These are phyloP conservation scores for Nothomitra cinnamomea DNA, from an alignment of 2,329 filamentous ascomycete genomes.

Conservation along the genomic window DNA sequence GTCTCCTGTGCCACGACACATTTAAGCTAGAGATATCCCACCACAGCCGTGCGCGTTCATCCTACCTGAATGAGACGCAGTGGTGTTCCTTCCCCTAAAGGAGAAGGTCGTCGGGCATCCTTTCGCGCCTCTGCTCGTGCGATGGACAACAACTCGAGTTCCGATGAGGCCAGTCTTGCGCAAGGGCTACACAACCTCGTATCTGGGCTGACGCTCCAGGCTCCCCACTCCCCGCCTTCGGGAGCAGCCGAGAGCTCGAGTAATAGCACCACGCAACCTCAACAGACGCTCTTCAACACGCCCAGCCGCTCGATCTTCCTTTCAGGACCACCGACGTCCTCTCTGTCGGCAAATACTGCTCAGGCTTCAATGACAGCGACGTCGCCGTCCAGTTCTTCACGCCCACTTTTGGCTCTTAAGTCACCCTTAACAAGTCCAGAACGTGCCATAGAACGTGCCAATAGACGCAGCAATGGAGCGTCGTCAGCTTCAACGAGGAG, in stretches of 20 bases:
- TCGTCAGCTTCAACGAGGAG: background rate
- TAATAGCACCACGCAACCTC: conserved; percentile 4
- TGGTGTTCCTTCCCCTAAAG: too few relatives aligned
- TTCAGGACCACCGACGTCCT: conserved; percentile 20
- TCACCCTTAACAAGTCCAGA: conserved; percentile 8
- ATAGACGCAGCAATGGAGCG: background rate
- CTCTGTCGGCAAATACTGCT: conserved; percentile 20
- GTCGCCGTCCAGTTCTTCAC: conserved; percentile 13
- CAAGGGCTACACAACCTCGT: conserved; percentile 3
- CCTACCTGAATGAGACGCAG: too few relatives aligned
- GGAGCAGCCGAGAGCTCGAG: background rate
- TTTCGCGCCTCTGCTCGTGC: background rate
- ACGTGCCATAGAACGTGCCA: conserved; percentile 9
- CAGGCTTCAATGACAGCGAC: conserved; percentile 19
- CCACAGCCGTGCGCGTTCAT: too few relatives aligned
- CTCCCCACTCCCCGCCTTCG: background rate
- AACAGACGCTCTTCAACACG: conserved; percentile 15
- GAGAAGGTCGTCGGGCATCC: too few relatives aligned
- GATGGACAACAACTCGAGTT: background rate
- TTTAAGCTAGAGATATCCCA: too few relatives aligned
- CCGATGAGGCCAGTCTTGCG: background rate
- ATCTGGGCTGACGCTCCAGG: background rate
- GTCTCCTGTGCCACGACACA: too few relatives aligned
- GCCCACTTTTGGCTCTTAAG: conserved; percentile 15
- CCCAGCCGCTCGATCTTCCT: conserved; percentile 20